These are phyloP conservation scores for Rhodotorula sphaerocarpa DNA, from an alignment of 768 basidiomycete species.

Conservation along the genomic window DNA sequence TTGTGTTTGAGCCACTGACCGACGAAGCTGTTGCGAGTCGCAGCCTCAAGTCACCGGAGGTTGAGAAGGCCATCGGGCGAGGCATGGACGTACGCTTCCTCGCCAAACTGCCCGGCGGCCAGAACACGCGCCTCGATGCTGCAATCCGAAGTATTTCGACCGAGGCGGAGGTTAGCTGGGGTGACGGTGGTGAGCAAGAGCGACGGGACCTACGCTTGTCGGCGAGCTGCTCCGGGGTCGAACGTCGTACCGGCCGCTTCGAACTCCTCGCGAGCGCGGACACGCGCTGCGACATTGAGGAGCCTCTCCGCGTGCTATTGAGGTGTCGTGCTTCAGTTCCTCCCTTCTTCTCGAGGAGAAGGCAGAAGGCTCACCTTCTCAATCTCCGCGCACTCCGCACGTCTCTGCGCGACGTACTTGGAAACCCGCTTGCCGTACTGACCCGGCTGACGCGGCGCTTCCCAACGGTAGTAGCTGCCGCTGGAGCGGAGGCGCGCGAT, in stretches of 20 bases:
- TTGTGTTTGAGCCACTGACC: neutral
- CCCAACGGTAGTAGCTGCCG: neutral
- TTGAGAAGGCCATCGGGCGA: neutral
- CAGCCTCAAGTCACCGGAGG: neutral
- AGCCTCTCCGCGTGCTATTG: constrained; percentile 1
- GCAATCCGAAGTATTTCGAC: neutral
- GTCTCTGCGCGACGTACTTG: neutral
- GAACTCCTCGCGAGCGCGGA: neutral
- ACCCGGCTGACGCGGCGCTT: neutral
- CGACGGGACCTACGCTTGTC: neutral
- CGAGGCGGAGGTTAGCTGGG: neutral
- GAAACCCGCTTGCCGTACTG: neutral
- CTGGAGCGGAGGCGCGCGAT: neutral
- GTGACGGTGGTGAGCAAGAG: no score
- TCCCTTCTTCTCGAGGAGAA: no score
- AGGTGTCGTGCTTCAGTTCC: no score
- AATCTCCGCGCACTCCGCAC: no score
- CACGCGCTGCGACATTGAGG: neutral
- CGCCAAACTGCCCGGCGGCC: neutral
- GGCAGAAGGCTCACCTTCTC: neutral
- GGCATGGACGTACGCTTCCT: neutral
- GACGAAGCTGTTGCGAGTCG: neutral
- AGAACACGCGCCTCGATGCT: neutral
- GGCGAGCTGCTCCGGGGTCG: neutral
- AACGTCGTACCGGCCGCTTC: neutral